These are phyloP conservation scores for Penicillium sp. DNA, from an alignment of 2,329 filamentous ascomycete species.

Conservation along the genomic window DNA sequence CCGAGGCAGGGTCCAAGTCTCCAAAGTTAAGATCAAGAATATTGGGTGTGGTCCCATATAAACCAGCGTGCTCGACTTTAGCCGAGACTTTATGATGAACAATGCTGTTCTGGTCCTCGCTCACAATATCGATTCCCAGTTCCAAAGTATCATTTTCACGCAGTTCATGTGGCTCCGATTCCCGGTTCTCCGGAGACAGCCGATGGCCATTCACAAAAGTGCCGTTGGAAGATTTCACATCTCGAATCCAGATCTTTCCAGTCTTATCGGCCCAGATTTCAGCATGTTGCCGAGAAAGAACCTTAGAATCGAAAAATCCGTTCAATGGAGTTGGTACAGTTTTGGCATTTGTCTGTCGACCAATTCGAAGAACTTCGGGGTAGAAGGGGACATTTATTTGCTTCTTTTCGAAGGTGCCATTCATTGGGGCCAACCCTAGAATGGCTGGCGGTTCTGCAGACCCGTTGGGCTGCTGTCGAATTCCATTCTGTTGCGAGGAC, in stretches of 20 bases:
- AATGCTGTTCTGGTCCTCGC: slow-evolving; percentile 96
- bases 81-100: slow-evolving; percentile 98
- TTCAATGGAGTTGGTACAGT: slow-evolving; percentile 88
- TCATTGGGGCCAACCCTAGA: slow-evolving; percentile 83
- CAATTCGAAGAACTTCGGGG: slow-evolving; percentile 92
- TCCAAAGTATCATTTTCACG: slow-evolving; percentile 90
- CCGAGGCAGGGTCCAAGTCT: slow-evolving; percentile 77
- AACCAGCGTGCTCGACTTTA: slow-evolving; percentile 92
- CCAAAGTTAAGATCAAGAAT: slow-evolving; percentile 88
- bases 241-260: slow-evolving; percentile 92
- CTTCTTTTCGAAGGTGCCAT: slow-evolving; percentile 95
- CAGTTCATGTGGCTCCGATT: slow-evolving; percentile 92
- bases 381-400: slow-evolving; percentile 90
- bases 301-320: slow-evolving; percentile 97
- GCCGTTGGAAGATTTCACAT: slow-evolving; percentile 97
- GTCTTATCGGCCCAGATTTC: slow-evolving; percentile 86
- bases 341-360: slow-evolving; percentile 95
- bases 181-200: slow-evolving; percentile 88
- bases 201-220: slow-evolving; percentile 95
- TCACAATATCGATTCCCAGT: slow-evolving; percentile 96
- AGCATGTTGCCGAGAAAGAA: slow-evolving; percentile 91
- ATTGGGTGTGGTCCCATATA: slow-evolving; percentile 68
- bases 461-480: slow-evolving; percentile 42
- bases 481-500: slow-evolving; percentile 61
- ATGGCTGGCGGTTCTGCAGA: slow-evolving; percentile 67